Base-by-base conservation (phyloP, 78 protist species). In the Dictyostelium firmibasis region DNA sequence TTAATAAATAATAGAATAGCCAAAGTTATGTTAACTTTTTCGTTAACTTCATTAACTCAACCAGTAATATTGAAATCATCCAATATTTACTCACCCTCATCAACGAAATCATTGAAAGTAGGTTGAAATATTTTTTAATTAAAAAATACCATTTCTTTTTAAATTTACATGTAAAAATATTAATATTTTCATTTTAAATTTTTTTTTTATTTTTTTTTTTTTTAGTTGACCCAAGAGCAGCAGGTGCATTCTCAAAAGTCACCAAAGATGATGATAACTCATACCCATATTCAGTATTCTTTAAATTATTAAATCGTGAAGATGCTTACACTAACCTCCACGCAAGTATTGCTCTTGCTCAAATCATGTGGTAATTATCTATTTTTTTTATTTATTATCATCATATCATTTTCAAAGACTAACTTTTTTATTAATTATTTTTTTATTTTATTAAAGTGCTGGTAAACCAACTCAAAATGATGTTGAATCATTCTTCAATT, bases 81-180 rank as follows among this genome's bases (percentile, higher is more conserved):
- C 92, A 95, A 92, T 95, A 95, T 69, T 57, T 95, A 25, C 77
- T 85, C 44, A 72, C 89, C 29, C 69, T 95, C 33, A 67, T 85
- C 33, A 84, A 88, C 67, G 94, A 95, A 83, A 78, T 85, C 47
- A 84, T 95, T 78, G 36, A 47, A 44, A 92, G 97, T 95, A 79
- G 10, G 88, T 20, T 20, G 4, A 70, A 72, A 3, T 72, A 33
- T 13, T 44, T n/a, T n/a, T n/a, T n/a, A n/a, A n/a, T n/a, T n/a
- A n/a, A n/a, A n/a, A n/a, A n/a, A n/a, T n/a, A n/a, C n/a, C n/a
- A n/a, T n/a, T n/a, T n/a, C n/a, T n/a, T n/a, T n/a, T n/a, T n/a
- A n/a, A n/a, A n/a, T n/a, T n/a, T n/a, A n/a, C n/a, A n/a, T n/a
- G n/a, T n/a, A n/a, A 9, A 70, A 72, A 3, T 72, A 33, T 13